phyloP scores from a whole-genome alignment of 129 eudicot species.

The Flaveria ramosissima region DNA sequence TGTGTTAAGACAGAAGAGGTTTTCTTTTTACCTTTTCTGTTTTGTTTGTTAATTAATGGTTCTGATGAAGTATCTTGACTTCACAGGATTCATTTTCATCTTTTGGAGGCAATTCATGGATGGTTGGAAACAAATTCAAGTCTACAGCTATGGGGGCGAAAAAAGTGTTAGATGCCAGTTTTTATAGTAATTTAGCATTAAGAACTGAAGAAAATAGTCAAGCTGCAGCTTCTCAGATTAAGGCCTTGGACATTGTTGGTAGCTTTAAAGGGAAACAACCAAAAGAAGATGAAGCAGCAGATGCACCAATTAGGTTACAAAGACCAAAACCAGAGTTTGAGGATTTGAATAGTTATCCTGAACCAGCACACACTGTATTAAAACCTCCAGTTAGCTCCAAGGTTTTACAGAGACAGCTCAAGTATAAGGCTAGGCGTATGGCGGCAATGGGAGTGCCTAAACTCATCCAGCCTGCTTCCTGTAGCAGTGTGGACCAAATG shows the following conservation, averaged over 20 bases:
- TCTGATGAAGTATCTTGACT: conserved; percentile 22
- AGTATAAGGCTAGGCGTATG: conserved; percentile 30
- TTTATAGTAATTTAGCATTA: conserved; percentile 35
- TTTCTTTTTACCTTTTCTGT: not conserved
- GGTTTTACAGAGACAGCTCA: conserved; percentile 38
- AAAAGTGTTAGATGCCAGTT: conserved; percentile 30
- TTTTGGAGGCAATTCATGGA: conserved; percentile 29
- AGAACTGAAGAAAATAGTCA: conserved; percentile 55
- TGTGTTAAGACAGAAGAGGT: conserved; percentile 48
- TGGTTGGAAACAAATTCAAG: conserved; percentile 22
- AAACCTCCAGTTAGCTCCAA: conserved; percentile 39
- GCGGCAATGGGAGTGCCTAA: conserved; percentile 39
- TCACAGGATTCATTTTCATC: conserved; percentile 47
- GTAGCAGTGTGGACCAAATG: conserved; percentile 53
- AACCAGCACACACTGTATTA: conserved; percentile 40
- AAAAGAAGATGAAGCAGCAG: conserved; percentile 48
- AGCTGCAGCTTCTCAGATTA: conserved; percentile 33
- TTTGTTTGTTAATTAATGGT: not conserved
- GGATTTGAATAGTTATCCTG: conserved; percentile 35
- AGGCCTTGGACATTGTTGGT: conserved; percentile 31
- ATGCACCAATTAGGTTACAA: conserved; percentile 43
- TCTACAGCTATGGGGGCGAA: conserved; percentile 36
- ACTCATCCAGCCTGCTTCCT: conserved; percentile 51
- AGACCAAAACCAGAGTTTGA: conserved; percentile 74
- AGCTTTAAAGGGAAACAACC: conserved; percentile 60